phyloP scores from a whole-genome alignment of 495 filamentous ascomycete genomes.

The Penicillium chermesinum region DNA sequence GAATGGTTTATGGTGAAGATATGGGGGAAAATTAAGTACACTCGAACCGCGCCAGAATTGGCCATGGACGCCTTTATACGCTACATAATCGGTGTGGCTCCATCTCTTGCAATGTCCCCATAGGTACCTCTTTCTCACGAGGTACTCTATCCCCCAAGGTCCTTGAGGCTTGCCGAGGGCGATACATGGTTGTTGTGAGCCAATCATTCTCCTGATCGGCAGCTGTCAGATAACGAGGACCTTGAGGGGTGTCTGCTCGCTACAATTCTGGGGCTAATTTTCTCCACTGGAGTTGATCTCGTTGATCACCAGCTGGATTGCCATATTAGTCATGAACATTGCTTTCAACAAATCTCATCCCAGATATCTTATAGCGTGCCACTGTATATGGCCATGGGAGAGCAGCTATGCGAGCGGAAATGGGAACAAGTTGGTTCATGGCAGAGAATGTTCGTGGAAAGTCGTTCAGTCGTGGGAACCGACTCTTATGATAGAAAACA shows the following conservation, averaged over 20 bases:
- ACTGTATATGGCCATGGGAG: too few species aligned
- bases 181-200: background rate
- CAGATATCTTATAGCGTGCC: too few species aligned
- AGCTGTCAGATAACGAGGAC: constrained; percentile 16
- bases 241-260: constrained; percentile 10
- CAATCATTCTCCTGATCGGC: constrained; percentile 5
- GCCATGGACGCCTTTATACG: constrained; percentile 4
- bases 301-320: too few species aligned
- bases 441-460: too few species aligned
- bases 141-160: constrained; percentile 38
- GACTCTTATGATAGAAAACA: constrained; percentile 6
- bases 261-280: background rate
- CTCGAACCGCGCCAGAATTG: background rate
- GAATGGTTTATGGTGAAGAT: background rate
- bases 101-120: constrained; percentile 21
- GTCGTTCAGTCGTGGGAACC: too few species aligned
- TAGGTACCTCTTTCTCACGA: constrained; percentile 16
- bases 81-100: background rate
- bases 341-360: too few species aligned
- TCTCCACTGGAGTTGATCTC: too few species aligned
- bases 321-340: too few species aligned
- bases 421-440: too few species aligned
- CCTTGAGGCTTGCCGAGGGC: constrained; percentile 14
- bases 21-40: too few species aligned
- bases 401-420: too few species aligned